Percentiles rank a stretch among this genome's conserved stretches.
Evolutionary conservation across 2,329 filamentous ascomycete genomes (phyloP).

Genomic region (Tolypocladium endophyticum): DNA sequence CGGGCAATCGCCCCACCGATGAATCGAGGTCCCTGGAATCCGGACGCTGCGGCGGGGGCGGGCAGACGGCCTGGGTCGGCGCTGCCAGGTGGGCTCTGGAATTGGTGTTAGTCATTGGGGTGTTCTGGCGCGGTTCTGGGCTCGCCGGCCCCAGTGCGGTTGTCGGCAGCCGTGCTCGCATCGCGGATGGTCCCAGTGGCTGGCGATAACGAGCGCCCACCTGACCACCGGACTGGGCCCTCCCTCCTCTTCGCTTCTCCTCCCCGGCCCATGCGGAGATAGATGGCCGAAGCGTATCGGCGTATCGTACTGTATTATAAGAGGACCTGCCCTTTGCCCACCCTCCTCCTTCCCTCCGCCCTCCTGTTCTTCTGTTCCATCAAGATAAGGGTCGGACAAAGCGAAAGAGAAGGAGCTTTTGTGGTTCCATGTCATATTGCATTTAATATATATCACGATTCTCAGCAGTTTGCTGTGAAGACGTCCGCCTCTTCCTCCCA

Average conservation of each 20-base stretch:
- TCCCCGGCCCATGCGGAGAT: neutral
- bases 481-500: neutral
- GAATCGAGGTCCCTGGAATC: neutral
- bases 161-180: neutral
- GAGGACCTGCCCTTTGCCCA: neutral
- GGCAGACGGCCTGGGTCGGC: neutral
- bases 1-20: conserved; percentile 1
- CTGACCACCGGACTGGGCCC: neutral
- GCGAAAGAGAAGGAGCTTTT: neutral
- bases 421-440: neutral
- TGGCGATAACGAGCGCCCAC: neutral
- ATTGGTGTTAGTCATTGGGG: neutral
- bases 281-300: too few species aligned
- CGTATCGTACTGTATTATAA: too few species aligned
- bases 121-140: neutral
- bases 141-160: neutral
- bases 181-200: neutral
- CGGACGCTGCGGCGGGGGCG: neutral
- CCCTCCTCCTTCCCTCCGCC: neutral
- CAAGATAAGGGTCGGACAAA: neutral
- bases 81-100: neutral
- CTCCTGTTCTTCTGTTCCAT: neutral
- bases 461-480: conserved; percentile 1
- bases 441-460: neutral
- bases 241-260: too few species aligned